Percentiles rank a stretch among this genome's conserved stretches.
Conservation (phyloP, 2,329 filamentous ascomycete genomes). For the Exophiala bonariae region DNA sequence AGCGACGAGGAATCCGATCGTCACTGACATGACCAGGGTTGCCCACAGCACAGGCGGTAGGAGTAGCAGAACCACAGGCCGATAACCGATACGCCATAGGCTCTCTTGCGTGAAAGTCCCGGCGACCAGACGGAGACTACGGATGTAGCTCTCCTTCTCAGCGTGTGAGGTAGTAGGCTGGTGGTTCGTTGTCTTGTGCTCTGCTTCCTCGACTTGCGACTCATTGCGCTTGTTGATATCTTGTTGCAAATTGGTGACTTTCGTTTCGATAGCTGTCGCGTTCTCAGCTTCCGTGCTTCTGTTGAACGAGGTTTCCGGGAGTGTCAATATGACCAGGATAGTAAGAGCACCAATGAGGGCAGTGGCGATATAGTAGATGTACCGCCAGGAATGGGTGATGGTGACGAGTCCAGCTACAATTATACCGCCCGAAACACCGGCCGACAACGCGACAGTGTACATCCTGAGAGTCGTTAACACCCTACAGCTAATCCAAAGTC, state of each 20-base stretch:
- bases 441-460: slow-evolving; percentile 29
- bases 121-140: slow-evolving; percentile 43
- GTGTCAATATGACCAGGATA: slow-evolving; percentile 52
- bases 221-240: not conserved
- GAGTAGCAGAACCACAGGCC: slow-evolving; percentile 51
- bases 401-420: slow-evolving; percentile 36
- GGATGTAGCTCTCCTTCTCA: slow-evolving; percentile 34
- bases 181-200: slow-evolving; percentile 6
- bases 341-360: slow-evolving; percentile 52
- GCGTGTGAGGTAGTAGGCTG: not conserved
- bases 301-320: slow-evolving; percentile 56
- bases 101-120: slow-evolving; percentile 48
- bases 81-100: slow-evolving; percentile 48
- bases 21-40: slow-evolving; percentile 54
- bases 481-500: not conserved
- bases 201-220: not conserved
- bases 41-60: slow-evolving; percentile 59
- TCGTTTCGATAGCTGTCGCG: not conserved
- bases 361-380: slow-evolving; percentile 45
- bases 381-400: slow-evolving; percentile 35
- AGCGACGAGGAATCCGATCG: slow-evolving; percentile 54
- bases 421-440: slow-evolving; percentile 30
- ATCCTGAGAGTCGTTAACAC: not conserved
- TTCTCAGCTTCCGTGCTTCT: slow-evolving; percentile 29
- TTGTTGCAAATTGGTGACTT: not conserved